Evolutionary conservation across 1,139 yeast species (phyloP).

Genomic region (Suhomyces choctaworum): DNA sequence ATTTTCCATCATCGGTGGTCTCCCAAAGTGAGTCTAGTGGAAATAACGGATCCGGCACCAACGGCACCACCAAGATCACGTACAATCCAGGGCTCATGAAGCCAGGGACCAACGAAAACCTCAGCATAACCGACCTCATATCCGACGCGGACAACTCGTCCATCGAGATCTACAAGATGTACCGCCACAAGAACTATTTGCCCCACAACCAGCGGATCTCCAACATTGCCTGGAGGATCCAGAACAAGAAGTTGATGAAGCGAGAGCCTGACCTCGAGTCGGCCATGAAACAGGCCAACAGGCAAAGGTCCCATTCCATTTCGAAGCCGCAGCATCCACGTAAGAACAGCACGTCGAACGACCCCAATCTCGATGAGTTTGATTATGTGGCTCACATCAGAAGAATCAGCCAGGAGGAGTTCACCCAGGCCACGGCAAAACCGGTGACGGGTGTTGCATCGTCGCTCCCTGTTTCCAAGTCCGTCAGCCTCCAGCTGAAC

Average conservation of each 20-base stretch:
- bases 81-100: slow-evolving; percentile 14
- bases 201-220: slow-evolving; percentile 48
- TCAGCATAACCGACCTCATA: slow-evolving; percentile 23
- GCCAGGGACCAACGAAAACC: slow-evolving; percentile 6
- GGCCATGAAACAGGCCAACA: slow-evolving; percentile 3
- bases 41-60: slow-evolving; percentile 1
- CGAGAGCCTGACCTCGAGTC: slow-evolving; percentile 1
- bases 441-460: neutral
- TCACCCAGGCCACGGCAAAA: slow-evolving; percentile 8
- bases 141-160: slow-evolving; percentile 36
- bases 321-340: slow-evolving; percentile 7
- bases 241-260: slow-evolving; percentile 33
- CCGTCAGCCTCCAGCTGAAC: neutral
- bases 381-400: slow-evolving; percentile 51
- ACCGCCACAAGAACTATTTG: slow-evolving; percentile 41
- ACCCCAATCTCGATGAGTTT: slow-evolving; percentile 42
- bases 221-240: slow-evolving; percentile 51
- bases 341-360: slow-evolving; percentile 16
- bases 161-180: slow-evolving; percentile 42
- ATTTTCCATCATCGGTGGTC: no score
- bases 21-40: no score
- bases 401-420: slow-evolving; percentile 44
- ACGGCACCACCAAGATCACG: slow-evolving; percentile 12
- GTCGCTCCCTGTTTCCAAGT: neutral
- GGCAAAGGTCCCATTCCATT: slow-evolving; percentile 12